These are phyloP conservation scores for Mycena rosella DNA, from an alignment of 768 basidiomycete species.

Conservation along the genomic window DNA sequence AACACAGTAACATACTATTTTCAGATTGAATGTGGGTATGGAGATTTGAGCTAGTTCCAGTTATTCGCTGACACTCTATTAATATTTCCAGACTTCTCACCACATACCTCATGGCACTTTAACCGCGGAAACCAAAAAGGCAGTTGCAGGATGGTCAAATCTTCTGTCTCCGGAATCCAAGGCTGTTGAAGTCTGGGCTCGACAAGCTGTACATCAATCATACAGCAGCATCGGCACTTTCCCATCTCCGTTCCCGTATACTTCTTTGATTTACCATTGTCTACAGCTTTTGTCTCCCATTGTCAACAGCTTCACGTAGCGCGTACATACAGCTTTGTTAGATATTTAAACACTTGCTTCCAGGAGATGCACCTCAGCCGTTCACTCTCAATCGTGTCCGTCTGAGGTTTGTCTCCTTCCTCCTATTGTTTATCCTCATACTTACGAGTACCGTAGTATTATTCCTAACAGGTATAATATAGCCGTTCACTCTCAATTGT, in stretches of 20 bases:
- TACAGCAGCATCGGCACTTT: background rate
- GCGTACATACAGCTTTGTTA: background rate
- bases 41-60: too few species aligned
- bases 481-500: constrained; percentile 1
- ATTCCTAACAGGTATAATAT: constrained; percentile 4
- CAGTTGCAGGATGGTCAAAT: too few species aligned
- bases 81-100: too few species aligned
- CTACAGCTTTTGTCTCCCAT: background rate
- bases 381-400: background rate
- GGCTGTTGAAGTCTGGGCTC: constrained; percentile 1
- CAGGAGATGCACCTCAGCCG: constrained; percentile 3
- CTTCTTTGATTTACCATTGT: background rate
- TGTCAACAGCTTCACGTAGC: background rate
- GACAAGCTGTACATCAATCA: background rate
- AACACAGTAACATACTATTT: too few species aligned
- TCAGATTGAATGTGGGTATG: too few species aligned
- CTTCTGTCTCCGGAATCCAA: too few species aligned
- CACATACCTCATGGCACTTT: too few species aligned
- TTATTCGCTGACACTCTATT: too few species aligned
- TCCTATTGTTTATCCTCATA: background rate
- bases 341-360: background rate
- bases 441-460: constrained; percentile 1
- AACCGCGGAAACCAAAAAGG: too few species aligned
- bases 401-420: constrained; percentile 1
- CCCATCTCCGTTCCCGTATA: background rate